Percentiles rank a stretch among this genome's conserved stretches.
phyloP scores from a whole-genome alignment of 108 stramenopile species.

The Nannochloropsis oceanica region DNA sequence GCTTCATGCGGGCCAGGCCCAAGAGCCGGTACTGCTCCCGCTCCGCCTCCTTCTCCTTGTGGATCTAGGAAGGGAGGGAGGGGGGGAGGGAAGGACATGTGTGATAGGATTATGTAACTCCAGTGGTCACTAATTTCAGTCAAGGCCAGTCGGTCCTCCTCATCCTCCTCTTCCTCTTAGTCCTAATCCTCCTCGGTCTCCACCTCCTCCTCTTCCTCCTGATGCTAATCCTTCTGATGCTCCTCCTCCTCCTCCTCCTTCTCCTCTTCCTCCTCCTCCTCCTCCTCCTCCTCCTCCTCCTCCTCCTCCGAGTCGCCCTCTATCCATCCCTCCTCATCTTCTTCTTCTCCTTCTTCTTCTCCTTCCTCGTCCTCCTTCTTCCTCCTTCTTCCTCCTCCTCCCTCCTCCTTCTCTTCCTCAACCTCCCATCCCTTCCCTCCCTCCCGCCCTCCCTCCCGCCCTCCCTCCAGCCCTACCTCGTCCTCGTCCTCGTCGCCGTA shows the following conservation, averaged over 20 bases:
- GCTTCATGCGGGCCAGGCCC: slow-evolving; percentile 29
- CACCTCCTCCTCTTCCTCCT: no score
- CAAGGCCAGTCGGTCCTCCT: neutral
- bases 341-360: slow-evolving; percentile 31
- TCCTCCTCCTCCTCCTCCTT: neutral
- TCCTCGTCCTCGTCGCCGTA: neutral
- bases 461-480: neutral
- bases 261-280: slow-evolving; percentile 40
- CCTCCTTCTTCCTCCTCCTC: neutral
- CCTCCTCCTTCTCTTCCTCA: neutral
- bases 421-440: neutral
- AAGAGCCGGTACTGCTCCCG: slow-evolving; percentile 9
- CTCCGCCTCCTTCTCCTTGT: slow-evolving; percentile 25
- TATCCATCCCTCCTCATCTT: slow-evolving; percentile 23
- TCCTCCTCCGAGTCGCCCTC: slow-evolving; percentile 14
- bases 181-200: neutral
- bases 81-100: neutral
- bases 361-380: neutral
- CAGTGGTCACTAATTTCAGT: neutral
- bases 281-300: neutral
- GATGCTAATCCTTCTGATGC: neutral
- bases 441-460: neutral
- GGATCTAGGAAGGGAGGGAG: neutral
- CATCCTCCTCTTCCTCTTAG: no score
- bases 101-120: neutral